phyloP scores from a whole-genome alignment of 2,329 filamentous ascomycete genomes.

The Aureobasidium zeae region DNA sequence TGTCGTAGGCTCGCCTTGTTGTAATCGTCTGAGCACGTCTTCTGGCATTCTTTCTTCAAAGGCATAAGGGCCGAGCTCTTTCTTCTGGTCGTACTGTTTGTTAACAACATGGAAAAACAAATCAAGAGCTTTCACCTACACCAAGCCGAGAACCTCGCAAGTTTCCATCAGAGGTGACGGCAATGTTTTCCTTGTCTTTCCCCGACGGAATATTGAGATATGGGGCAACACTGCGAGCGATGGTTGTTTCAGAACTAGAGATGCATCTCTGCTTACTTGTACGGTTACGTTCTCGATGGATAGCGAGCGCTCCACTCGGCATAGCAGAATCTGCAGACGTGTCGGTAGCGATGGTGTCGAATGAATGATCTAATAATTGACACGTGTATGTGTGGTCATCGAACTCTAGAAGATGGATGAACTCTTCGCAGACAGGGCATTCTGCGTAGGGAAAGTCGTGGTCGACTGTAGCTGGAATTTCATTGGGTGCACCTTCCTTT shows the following conservation, averaged over 20 bases:
- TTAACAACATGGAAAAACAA: neutral
- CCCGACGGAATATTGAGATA: neutral
- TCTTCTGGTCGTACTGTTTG: slow-evolving; percentile 25
- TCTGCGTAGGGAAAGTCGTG: slow-evolving; percentile 23
- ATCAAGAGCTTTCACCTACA: slow-evolving; percentile 7
- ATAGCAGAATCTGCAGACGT: neutral
- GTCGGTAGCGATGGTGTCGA: slow-evolving; percentile 1
- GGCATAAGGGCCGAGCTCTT: slow-evolving; percentile 37
- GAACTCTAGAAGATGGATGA: slow-evolving; percentile 33
- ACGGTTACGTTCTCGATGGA: no score
- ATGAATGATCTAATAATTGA: slow-evolving; percentile 17
- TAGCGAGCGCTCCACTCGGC: no score
- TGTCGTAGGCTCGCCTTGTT: slow-evolving; percentile 29
- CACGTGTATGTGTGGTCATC: slow-evolving; percentile 41
- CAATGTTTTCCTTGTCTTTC: neutral
- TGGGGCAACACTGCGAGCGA: neutral
- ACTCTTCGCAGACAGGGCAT: slow-evolving; percentile 38
- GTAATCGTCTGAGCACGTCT: slow-evolving; percentile 31
- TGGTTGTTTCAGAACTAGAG: no score
- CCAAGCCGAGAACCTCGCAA: neutral
- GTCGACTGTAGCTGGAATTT: neutral
- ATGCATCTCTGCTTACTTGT: no score
- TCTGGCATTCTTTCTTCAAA: slow-evolving; percentile 37
- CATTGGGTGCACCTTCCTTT: neutral
- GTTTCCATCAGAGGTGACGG: neutral